A percentile compares a stretch with the other conserved stretches of the same genome.
Evolutionary conservation across 495 filamentous ascomycete species (phyloP).

Genomic region (Thermothielavioides terrestris): DNA sequence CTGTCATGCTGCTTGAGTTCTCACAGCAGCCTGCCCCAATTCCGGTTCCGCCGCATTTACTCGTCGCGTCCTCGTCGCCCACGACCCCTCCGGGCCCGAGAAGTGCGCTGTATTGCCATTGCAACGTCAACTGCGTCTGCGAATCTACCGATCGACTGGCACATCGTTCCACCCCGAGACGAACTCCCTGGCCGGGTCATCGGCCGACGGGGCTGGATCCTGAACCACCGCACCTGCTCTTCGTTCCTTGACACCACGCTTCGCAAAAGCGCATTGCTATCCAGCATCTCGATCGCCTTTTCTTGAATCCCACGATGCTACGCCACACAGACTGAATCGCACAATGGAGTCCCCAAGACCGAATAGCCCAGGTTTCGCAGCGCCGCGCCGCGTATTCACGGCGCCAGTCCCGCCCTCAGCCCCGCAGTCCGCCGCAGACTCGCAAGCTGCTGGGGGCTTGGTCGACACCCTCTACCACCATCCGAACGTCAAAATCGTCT

Average conservation of each 20-base stretch:
- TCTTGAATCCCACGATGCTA: constrained; percentile 10
- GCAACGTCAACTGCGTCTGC: not conserved
- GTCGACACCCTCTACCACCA: constrained; percentile 67
- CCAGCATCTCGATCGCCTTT: constrained; percentile 1
- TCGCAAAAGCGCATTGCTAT: not conserved
- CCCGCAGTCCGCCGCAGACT: constrained; percentile 16
- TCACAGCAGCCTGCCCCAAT: no score
- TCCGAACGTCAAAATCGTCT: constrained; percentile 55
- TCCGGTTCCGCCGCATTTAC: no score
- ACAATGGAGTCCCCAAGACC: constrained; percentile 25
- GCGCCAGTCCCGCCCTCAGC: constrained; percentile 23
- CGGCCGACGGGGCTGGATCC: not conserved
- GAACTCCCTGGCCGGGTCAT: not conserved
- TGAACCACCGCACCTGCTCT: not conserved
- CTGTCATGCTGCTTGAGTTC: no score
- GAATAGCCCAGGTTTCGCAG: constrained; percentile 17
- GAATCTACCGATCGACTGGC: constrained; percentile 8
- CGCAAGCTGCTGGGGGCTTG: constrained; percentile 24
- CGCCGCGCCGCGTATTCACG: constrained; percentile 36
- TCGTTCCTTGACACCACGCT: not conserved
- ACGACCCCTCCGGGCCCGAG: not conserved
- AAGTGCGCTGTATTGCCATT: not conserved
- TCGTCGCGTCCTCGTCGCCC: not conserved
- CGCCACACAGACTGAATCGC: constrained; percentile 3
- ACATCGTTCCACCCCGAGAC: constrained; percentile 19